These are phyloP conservation scores for Calonectria pseudoreteaudii DNA, from an alignment of 2,329 filamentous ascomycete genomes.

Conservation along the genomic window DNA sequence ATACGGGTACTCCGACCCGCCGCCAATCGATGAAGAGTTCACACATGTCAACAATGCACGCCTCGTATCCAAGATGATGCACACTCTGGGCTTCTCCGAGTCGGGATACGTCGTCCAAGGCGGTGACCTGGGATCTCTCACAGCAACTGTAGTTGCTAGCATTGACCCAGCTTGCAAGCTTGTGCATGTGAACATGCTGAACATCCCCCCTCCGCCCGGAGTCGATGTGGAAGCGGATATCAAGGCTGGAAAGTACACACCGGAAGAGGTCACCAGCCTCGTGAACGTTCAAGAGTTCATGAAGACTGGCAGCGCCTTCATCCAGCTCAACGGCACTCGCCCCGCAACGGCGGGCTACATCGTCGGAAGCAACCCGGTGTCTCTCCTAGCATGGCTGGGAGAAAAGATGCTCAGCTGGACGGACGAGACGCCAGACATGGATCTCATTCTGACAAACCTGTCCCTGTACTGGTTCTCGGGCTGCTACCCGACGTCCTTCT, in stretches of 20 bases:
- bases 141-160: slow-evolving; percentile 18
- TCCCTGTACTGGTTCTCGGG: slow-evolving; percentile 18
- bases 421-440: slow-evolving; percentile 1
- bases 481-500: slow-evolving; percentile 16
- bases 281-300: not conserved
- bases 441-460: slow-evolving; percentile 15
- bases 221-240: slow-evolving; percentile 16
- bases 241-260: slow-evolving; percentile 9
- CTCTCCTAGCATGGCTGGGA: slow-evolving; percentile 12
- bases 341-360: slow-evolving; percentile 9
- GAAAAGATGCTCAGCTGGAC: slow-evolving; percentile 14
- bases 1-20: slow-evolving; percentile 10
- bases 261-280: slow-evolving; percentile 2
- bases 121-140: slow-evolving; percentile 29
- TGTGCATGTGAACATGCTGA: slow-evolving; percentile 8
- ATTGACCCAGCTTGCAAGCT: slow-evolving; percentile 17
- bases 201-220: not conserved
- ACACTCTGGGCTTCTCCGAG: slow-evolving; percentile 2
- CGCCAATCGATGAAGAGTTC: slow-evolving; percentile 4
- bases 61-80: slow-evolving; percentile 14
- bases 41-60: slow-evolving; percentile 13
- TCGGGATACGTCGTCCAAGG: slow-evolving; percentile 28
- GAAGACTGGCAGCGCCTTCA: not conserved
- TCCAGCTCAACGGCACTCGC: not conserved
- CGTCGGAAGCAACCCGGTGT: slow-evolving; percentile 15